A percentile compares a stretch with the other conserved stretches of the same genome.
These are phyloP conservation scores for Epichloe bromicola DNA, from an alignment of 2,329 filamentous ascomycete species.

Conservation along the genomic window DNA sequence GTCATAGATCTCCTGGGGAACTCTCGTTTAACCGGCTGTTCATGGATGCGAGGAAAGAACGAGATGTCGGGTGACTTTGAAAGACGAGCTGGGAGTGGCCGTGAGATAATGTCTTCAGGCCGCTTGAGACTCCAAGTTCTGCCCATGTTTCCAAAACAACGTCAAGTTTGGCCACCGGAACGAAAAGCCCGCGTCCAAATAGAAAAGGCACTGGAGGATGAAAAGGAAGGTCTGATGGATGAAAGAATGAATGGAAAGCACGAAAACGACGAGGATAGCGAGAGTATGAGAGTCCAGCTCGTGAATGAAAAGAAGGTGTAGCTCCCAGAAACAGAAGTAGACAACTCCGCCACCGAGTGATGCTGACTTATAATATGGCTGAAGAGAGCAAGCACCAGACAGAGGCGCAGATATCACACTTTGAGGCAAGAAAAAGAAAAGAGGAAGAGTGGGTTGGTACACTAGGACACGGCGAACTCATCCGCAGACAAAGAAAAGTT, in stretches of 20 bases:
- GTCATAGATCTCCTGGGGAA: conserved; percentile 5
- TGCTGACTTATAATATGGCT: background rate
- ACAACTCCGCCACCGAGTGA: background rate
- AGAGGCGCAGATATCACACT: background rate
- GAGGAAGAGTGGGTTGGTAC: background rate
- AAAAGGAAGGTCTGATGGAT: background rate
- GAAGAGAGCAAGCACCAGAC: background rate
- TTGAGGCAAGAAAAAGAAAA: background rate
- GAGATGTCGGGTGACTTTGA: background rate
- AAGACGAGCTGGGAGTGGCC: conserved; percentile 1
- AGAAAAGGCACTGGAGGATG: background rate
- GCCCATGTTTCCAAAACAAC: background rate
- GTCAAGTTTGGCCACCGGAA: background rate
- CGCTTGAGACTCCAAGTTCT: background rate
- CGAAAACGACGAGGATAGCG: background rate
- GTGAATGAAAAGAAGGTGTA: background rate
- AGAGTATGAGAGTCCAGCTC: background rate
- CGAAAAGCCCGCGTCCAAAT: background rate
- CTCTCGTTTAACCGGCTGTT: background rate
- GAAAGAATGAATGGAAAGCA: background rate
- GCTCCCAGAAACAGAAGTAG: background rate
- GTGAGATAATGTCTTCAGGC: conserved; percentile 3
- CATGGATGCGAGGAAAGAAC: background rate
- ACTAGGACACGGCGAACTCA: background rate
- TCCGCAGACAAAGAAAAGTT: background rate